These are phyloP conservation scores for Thielaviopsis cerberus DNA, from an alignment of 2,329 filamentous ascomycete species.

Conservation along the genomic window DNA sequence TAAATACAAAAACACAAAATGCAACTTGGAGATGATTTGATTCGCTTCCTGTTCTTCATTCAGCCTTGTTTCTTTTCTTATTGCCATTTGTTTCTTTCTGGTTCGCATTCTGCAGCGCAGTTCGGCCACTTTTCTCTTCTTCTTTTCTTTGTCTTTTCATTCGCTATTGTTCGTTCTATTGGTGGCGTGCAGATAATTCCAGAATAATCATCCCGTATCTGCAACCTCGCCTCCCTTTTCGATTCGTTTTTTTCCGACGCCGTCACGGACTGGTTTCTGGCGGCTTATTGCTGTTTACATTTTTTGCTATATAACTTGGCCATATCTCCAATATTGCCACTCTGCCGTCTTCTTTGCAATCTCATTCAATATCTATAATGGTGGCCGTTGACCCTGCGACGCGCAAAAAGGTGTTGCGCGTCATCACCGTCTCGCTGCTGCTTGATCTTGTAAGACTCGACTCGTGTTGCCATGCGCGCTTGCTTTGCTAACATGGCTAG, in stretches of 20 bases:
- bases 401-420: constrained; percentile 66
- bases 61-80: background rate
- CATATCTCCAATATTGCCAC: background rate
- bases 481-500: constrained; percentile 27
- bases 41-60: background rate
- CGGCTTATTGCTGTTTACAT: background rate
- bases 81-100: background rate
- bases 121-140: background rate
- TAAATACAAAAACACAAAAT: no score
- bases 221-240: background rate
- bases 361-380: constrained; percentile 18
- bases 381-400: constrained; percentile 30
- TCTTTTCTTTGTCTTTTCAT: background rate
- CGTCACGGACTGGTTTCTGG: background rate
- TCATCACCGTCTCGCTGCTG: constrained; percentile 76
- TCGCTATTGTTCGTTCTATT: background rate
- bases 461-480: background rate
- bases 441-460: constrained; percentile 58
- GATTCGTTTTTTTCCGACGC: background rate
- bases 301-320: background rate
- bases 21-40: background rate
- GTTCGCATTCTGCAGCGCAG: background rate
- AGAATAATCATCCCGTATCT: background rate
- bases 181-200: background rate
- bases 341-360: background rate